Percentiles rank a stretch among this genome's conserved stretches.
phyloP scores from a whole-genome alignment of 805 yeast species.

The Scheffersomyces coipomensis region DNA sequence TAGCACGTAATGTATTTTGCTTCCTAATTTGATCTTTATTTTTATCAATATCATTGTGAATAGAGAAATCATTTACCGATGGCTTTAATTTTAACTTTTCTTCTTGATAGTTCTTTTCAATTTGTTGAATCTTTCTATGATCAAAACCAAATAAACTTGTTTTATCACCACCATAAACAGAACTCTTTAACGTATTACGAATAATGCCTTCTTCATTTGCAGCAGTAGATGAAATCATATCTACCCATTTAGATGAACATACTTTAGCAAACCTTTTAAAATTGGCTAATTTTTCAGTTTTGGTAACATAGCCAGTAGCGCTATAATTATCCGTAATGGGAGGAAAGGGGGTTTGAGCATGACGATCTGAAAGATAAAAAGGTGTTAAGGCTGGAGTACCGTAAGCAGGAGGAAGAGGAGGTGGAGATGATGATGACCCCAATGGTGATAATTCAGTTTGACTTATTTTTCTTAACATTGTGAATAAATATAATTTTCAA shows the following conservation, averaged over 20 bases:
- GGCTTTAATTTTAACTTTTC: neutral
- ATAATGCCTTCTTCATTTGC: neutral
- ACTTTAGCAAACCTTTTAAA: constrained; percentile 2
- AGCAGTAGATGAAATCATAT: neutral
- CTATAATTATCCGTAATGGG: neutral
- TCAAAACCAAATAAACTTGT: neutral
- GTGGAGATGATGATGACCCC: too few species aligned
- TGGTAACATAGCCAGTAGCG: neutral
- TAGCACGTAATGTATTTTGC: too few species aligned
- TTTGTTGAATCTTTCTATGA: neutral
- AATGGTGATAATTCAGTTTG: too few species aligned
- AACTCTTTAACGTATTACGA: neutral
- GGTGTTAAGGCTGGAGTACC: neutral
- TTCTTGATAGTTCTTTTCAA: neutral
- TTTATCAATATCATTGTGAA: too few species aligned
- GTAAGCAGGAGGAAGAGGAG: neutral
- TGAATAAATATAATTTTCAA: too few species aligned
- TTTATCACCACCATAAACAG: neutral
- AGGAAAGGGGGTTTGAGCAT: neutral
- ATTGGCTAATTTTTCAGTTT: neutral
- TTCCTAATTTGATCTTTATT: too few species aligned
- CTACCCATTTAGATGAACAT: neutral
- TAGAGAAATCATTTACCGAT: neutral
- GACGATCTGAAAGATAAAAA: neutral
- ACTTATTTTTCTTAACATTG: too few species aligned